Percentiles rank a stretch among this genome's conserved stretches.
Conservation (phyloP, 2,329 filamentous ascomycete genomes). For the Venturiaceae sp. region DNA sequence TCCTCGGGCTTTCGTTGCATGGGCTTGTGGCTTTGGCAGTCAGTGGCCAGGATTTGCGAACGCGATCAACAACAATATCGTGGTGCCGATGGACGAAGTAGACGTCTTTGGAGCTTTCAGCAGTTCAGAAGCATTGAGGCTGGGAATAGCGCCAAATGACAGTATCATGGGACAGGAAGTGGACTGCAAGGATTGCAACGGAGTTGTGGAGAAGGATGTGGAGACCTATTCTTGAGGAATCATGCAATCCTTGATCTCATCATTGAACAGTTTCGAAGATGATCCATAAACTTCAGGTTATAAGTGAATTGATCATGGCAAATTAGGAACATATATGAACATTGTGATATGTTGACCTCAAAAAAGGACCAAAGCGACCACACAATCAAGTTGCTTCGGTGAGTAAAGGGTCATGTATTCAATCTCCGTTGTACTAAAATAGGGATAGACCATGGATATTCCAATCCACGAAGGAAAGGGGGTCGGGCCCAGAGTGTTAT, state of each 20-base stretch:
- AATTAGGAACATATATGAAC: background rate
- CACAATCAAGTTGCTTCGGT: conserved; percentile 27
- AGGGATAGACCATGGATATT: conserved; percentile 60
- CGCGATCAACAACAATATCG: background rate
- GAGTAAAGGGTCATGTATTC: conserved; percentile 32
- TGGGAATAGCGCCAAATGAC: background rate
- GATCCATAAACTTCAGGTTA: no score
- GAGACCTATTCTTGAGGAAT: background rate
- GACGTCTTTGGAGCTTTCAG: background rate
- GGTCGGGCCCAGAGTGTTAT: conserved; percentile 77
- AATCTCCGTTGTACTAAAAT: conserved; percentile 79
- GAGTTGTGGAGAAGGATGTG: background rate
- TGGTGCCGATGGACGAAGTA: background rate
- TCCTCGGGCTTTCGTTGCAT: conserved; percentile 32
- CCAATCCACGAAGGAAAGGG: conserved; percentile 35
- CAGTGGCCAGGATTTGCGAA: background rate
- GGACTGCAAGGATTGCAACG: background rate
- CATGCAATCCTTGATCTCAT: background rate
- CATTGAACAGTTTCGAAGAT: background rate
- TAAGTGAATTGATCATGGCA: no score
- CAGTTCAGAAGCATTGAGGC: background rate
- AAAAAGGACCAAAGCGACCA: conserved; percentile 64
- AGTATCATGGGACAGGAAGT: background rate
- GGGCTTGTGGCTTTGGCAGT: conserved; percentile 24
- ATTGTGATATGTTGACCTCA: conserved; percentile 45